phyloP scores from a whole-genome alignment of 257 asterid species.

The Nicotiana otophora region DNA sequence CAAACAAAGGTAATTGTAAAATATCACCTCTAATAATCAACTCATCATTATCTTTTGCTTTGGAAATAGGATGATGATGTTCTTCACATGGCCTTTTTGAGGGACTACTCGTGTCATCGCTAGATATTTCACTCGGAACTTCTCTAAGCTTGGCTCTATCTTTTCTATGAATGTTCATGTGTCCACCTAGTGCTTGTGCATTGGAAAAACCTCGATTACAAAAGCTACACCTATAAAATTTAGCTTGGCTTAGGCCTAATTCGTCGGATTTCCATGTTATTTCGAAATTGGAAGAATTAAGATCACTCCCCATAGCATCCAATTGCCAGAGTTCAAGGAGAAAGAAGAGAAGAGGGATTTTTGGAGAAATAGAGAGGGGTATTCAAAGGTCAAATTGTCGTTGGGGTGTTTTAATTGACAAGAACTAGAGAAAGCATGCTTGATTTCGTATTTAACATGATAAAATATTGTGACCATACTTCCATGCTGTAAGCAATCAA shows the following conservation, averaged over 20 bases:
- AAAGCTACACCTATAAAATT: constrained; percentile 45
- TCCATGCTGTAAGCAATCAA: neutral
- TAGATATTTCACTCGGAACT: constrained; percentile 21
- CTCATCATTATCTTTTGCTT: neutral
- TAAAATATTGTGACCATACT: constrained; percentile 4
- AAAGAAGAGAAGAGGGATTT: neutral
- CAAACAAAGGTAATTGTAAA: constrained; percentile 18
- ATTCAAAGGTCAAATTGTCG: constrained; percentile 27
- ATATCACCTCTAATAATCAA: neutral
- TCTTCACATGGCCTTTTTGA: constrained; percentile 6
- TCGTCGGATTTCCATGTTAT: constrained; percentile 13
- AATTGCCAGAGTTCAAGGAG: neutral
- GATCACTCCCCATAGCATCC: constrained; percentile 31
- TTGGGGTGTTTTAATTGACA: constrained; percentile 11
- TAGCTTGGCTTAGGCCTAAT: constrained; percentile 18
- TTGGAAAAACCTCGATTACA: constrained; percentile 64
- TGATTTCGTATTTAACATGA: constrained; percentile 16
- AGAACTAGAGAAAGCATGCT: constrained; percentile 41
- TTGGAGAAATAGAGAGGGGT: constrained; percentile 11
- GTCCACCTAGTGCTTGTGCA: constrained; percentile 83
- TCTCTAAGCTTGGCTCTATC: constrained; percentile 61
- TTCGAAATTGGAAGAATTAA: constrained; percentile 16
- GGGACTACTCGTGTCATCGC: neutral
- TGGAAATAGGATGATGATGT: neutral
- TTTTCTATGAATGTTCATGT: constrained; percentile 71